Conservation (phyloP, 352 stramenopile genomes). For the Globisporangium cystogenes region DNA sequence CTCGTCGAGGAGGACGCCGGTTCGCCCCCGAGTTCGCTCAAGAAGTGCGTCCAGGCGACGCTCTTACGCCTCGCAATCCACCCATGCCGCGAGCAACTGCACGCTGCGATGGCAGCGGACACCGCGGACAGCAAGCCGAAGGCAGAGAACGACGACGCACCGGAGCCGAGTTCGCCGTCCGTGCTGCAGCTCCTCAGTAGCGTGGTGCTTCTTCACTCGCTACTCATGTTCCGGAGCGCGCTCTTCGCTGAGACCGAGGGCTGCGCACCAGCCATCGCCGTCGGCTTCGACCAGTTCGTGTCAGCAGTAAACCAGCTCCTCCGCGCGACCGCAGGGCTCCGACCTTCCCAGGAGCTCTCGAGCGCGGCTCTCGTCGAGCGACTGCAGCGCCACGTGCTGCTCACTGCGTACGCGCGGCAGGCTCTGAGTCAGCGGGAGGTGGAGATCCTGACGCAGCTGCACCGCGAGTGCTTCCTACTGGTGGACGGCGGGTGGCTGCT, state of each 20-base stretch:
- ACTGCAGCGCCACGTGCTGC: conserved; percentile 6
- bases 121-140: conserved; percentile 1
- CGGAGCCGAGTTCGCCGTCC: background rate
- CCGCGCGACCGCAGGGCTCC: background rate
- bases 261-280: background rate
- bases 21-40: conserved; percentile 15
- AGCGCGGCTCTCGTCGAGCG: conserved; percentile 1
- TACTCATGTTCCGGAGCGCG: conserved; percentile 17
- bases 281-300: conserved; percentile 7
- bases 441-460: background rate
- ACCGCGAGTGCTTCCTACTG: conserved; percentile 3
- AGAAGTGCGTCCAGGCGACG: conserved; percentile 32
- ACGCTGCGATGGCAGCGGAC: conserved; percentile 1
- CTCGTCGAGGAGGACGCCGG: conserved; percentile 12
- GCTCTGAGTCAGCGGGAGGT: background rate
- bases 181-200: conserved; percentile 25
- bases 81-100: conserved; percentile 12
- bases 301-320: conserved; percentile 11
- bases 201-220: conserved; percentile 39
- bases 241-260: no score
- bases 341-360: background rate
- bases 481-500: conserved; percentile 1
- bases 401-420: conserved; percentile 1
- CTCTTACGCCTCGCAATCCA: conserved; percentile 34
- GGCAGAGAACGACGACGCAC: background rate